Evolutionary conservation across 768 basidiomycete genomes (phyloP).

Genomic region (Suillus subaureus): DNA sequence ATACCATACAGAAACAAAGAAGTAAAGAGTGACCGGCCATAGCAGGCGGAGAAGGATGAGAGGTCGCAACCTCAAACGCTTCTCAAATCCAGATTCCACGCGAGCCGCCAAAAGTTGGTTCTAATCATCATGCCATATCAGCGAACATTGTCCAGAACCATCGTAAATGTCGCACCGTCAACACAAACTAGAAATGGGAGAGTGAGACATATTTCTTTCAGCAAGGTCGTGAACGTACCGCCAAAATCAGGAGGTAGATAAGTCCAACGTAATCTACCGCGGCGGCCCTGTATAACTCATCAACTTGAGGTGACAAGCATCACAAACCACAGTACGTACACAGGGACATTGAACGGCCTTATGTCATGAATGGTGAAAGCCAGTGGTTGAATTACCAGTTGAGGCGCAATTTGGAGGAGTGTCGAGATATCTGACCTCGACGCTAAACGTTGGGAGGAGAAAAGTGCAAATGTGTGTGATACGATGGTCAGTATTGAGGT

Average conservation of each 20-base stretch:
- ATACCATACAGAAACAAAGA: slow-evolving; percentile 41
- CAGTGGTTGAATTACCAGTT: slow-evolving; percentile 50
- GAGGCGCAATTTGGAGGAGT: slow-evolving; percentile 50
- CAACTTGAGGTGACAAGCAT: neutral
- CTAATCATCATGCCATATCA: slow-evolving; percentile 18
- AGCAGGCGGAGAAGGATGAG: slow-evolving; percentile 43
- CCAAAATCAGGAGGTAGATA: slow-evolving; percentile 47
- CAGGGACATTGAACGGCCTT: slow-evolving; percentile 58
- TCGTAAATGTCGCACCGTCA: slow-evolving; percentile 23
- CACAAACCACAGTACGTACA: slow-evolving; percentile 40
- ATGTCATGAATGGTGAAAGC: slow-evolving; percentile 51
- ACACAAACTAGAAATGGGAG: slow-evolving; percentile 23
- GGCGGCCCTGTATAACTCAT: slow-evolving; percentile 41
- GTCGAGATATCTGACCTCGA: slow-evolving; percentile 29
- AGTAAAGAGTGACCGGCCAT: slow-evolving; percentile 43
- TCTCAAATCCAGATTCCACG: slow-evolving; percentile 39
- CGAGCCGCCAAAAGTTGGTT: slow-evolving; percentile 38
- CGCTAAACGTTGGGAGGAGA: slow-evolving; percentile 35
- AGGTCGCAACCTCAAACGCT: slow-evolving; percentile 38
- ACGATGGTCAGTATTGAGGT: slow-evolving; percentile 38
- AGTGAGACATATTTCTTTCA: slow-evolving; percentile 9
- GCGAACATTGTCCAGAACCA: neutral
- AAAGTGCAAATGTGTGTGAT: slow-evolving; percentile 37
- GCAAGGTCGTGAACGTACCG: slow-evolving; percentile 17
- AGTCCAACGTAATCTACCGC: slow-evolving; percentile 57